These are phyloP conservation scores for Metschnikowia gelsemii DNA, from an alignment of 805 yeast species.

Conservation along the genomic window DNA sequence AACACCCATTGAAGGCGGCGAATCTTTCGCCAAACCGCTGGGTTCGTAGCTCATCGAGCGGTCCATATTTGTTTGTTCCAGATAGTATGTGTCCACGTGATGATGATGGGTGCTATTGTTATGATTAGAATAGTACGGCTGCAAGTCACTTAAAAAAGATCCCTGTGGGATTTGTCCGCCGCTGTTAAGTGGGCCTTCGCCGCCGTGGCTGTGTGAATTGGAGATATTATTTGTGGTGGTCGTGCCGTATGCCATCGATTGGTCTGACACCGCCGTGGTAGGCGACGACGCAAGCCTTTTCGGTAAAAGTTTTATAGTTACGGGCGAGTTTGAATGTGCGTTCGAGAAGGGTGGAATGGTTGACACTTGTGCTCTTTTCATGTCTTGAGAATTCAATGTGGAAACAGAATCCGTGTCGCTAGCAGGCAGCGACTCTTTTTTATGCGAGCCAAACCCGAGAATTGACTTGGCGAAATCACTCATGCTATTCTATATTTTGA, in stretches of 20 bases:
- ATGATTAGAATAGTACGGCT: conserved; percentile 24
- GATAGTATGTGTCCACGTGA: conserved; percentile 24
- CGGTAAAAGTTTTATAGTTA: conserved; percentile 30
- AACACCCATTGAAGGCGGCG: background rate
- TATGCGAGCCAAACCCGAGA: conserved; percentile 40
- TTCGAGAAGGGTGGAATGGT: background rate
- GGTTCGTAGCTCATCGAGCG: conserved; percentile 20
- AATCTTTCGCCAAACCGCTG: background rate
- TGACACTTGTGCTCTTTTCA: background rate
- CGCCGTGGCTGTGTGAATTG: conserved; percentile 4
- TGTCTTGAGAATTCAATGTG: background rate
- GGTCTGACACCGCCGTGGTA: conserved; percentile 65
- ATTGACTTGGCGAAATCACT: conserved; percentile 47
- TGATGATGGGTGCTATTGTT: conserved; percentile 11
- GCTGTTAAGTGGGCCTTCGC: background rate
- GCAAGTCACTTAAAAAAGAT: conserved; percentile 19
- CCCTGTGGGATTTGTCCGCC: conserved; percentile 1
- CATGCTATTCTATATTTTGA: conserved; percentile 24
- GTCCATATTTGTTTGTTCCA: too few species aligned
- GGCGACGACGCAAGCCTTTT: conserved; percentile 49
- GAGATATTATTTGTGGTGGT: conserved; percentile 31
- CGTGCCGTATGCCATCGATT: conserved; percentile 67
- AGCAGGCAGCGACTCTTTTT: conserved; percentile 24
- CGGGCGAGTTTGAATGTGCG: background rate
- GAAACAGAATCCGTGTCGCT: conserved; percentile 7